Base-by-base conservation (phyloP, 805 yeast genomes). In the Metschnikowia koreensis region DNA sequence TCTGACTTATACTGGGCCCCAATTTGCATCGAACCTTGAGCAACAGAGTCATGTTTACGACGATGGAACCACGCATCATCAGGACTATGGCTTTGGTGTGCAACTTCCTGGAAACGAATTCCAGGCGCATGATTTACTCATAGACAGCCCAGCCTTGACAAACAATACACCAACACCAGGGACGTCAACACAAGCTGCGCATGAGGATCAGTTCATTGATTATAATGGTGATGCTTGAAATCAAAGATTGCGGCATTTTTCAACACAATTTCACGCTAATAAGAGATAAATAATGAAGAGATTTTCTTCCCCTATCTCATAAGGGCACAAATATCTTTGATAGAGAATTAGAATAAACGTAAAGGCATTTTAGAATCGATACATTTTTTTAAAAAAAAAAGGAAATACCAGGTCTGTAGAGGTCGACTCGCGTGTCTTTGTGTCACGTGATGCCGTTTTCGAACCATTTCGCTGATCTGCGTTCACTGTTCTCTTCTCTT, bases 161-260 rank as follows among this genome's bases (percentile, higher is more conserved):
- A 47, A 50, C 40, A 51, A 44, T 41, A 50, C 49, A 16, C 58
- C 56, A 15, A 53, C 52, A 7, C 56, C 55, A 15, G 57, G 52
- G 12, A 47, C 46, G n/a, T 43, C 50, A n/a, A 53, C 48, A 40
- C 54, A 54, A 34, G 34, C 26, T 17, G 52, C 39, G 28, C 59
- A 60, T 22, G 63, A 59, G n/a, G 68, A 64, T 38, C 60, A 56
- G 38, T 64, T 62, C 38, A 62, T 64, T 17, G 70, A 68, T 51
- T 67, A 64, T 53, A 57, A 61, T 50, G 62, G 54, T 29, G 56
- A 57, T 43, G 51, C 52, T 3, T 46, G 48, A 16, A 16, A 31
- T 16, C 34, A 8, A 11, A n/a, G 17, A 4, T 22, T 22, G 22
- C 22, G 22, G 2, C 4, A 22, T 22, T 22, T 22, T 22, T 22